Evolutionary conservation across 495 filamentous ascomycete species (phyloP), one percentile per base, ranked within the genome.

Genomic region (Hypomontagnella submonticulosa): DNA sequence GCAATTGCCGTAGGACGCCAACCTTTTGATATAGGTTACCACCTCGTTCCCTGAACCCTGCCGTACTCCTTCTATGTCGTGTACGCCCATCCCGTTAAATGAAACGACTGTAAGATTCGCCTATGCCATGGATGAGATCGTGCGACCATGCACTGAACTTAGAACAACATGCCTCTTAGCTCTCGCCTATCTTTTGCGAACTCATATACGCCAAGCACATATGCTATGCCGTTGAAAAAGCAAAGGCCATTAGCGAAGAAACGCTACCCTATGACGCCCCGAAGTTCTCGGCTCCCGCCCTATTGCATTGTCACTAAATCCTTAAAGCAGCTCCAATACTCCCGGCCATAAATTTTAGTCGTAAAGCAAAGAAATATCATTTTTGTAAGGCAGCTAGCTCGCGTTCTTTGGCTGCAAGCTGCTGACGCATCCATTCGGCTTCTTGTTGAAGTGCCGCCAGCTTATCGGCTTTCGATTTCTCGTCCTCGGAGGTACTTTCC

Each of bases 361-460:
- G 44, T 67, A n/a, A 40, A 61, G 44, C 47, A 20, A 37, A 11
- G 49, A 34, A 20, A 57, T 47, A 43, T 51, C 49, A 73, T 20
- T 75, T 72, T 48, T 76, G 82, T 65, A 92, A 73, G 67, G 89
- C 89, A 20, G 89, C 89, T 57, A 96, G 74, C 57, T 96, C 92
- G 50, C 87, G 83, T 75, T 96, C 91, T 71, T 92, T 94, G 18
- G 86, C 87, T 15, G 84, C 82, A 34, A 97, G 76, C 70, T 89
- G 78, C 69, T 90, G 87, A 30, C 90, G 84, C 85, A 96, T 93
- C 56, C 81, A 79, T 70, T 94, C 89, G 0, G 89, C 85, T 75
- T 97, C 92, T 2, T 87, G 81, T 71, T 89, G 84, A 51, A 96
- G 77, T 61, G 86, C 81, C 16, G 85, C 85, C 30, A 89, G 82